Evolutionary conservation across 2,329 filamentous ascomycete species (phyloP).

Genomic region (Gaeumannomyces tritici): DNA sequence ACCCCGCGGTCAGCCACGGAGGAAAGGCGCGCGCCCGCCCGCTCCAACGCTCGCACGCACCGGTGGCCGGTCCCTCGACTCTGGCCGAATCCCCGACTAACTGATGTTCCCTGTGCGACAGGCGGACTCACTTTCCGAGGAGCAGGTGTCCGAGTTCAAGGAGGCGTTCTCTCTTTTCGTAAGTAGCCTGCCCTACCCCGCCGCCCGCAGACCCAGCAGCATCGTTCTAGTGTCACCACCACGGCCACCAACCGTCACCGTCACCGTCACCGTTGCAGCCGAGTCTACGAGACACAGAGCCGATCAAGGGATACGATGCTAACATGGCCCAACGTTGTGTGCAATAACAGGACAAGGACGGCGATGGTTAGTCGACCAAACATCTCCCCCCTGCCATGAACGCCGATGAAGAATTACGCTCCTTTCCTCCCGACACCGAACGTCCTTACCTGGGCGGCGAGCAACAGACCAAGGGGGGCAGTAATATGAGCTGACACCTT

Average conservation of each 20-base stretch:
- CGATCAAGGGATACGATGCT: background rate
- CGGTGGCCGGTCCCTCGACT: background rate
- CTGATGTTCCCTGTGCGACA: slow-evolving; percentile 25
- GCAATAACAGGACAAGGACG: slow-evolving; percentile 15
- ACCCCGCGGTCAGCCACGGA: background rate
- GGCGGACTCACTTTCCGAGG: slow-evolving; percentile 98
- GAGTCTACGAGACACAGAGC: background rate
- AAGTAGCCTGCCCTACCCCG: slow-evolving; percentile 35
- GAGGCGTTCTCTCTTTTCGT: slow-evolving; percentile 99
- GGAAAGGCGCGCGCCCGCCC: background rate
- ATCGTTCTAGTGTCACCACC: background rate
- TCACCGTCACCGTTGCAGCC: background rate
- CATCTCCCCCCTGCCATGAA: background rate
- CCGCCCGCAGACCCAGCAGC: background rate
- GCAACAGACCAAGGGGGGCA: background rate
- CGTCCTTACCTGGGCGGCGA: background rate
- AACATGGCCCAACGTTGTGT: background rate
- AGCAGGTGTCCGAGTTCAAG: slow-evolving; percentile 99
- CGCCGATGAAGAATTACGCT: background rate
- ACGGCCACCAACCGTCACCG: background rate
- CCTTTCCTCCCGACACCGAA: background rate
- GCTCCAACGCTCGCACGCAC: slow-evolving; percentile 6
- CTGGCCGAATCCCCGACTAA: background rate
- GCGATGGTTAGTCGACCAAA: slow-evolving; percentile 14
- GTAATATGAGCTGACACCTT: background rate